Base-by-base conservation (phyloP, 2,329 filamentous ascomycete species). In the Aspergillus brunneoviolaceus region DNA sequence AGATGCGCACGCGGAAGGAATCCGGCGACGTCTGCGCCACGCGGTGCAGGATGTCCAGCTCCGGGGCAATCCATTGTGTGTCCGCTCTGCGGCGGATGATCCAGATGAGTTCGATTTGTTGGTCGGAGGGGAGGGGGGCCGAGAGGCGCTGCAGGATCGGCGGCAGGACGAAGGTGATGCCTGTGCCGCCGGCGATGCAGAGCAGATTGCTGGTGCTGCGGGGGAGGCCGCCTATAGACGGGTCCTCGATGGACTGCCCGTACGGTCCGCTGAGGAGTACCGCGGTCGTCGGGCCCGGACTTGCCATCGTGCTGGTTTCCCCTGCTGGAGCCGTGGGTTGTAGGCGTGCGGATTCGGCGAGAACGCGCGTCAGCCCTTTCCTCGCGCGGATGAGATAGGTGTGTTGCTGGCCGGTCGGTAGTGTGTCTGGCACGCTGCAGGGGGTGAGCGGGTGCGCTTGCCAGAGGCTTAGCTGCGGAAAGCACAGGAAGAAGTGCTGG, bases 361-460 rank as follows among this genome's bases (percentile, higher is more conserved):
- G 55, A 14, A 63, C 62, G 19, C 60, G 63, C 0, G 67, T 72
- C 39, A 72, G 59, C 5, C 71, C 71, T 0, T 74, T 74, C 62
- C 85, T 84, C 4, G 83, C 84, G 4, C 85, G 79, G 60, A 88
- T 76, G 52, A 73, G 66, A 27, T 73, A 73, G 2, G 70, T 68
- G 25, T 73, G 71, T 1, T 27, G 49, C n/a, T 66, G 62, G 12
- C 25, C 60, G 9, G 48, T 62, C 4, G 63, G 61, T 25, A 51
- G 61, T 0, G 78, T 71, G 6, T 75, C 66, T 0, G 85, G 86
- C 0, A 83, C 71, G 57, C 82, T 86, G 9, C 87, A 77, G 0
- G 87, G 85, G 0, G 87, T 90, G 69, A 91, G 89, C 0, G 89
- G 89, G 67, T 91, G 89, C 0, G 86, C 86, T 72, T 91, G 88